Conservation (phyloP, 129 eudicot genomes). For the Silybum marianum region DNA sequence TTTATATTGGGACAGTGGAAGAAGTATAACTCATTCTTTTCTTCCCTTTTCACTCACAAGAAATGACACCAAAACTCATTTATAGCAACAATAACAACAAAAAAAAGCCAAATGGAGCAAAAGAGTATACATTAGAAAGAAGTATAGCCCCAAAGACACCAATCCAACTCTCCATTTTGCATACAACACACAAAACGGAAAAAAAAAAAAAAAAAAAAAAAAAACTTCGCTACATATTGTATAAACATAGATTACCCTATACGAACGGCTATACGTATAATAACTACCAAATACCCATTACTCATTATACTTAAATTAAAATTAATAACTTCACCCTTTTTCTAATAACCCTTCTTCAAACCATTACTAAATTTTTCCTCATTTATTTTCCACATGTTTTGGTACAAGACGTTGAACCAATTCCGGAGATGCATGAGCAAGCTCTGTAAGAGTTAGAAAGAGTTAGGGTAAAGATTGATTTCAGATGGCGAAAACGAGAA, state of each 20-base stretch:
- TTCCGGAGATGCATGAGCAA: constrained; percentile 70
- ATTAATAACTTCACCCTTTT: constrained; percentile 1
- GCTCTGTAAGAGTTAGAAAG: constrained; percentile 49
- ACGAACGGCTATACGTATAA: constrained; percentile 27
- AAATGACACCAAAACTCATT: constrained; percentile 14
- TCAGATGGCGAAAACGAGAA: too few species aligned
- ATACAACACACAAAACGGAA: constrained; percentile 5
- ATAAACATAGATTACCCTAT: constrained; percentile 23
- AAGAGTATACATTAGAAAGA: constrained; percentile 4
- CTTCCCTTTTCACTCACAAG: background rate
- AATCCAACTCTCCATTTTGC: constrained; percentile 12
- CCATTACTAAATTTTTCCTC: constrained; percentile 18
- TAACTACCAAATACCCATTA: constrained; percentile 31
- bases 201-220: too few species aligned
- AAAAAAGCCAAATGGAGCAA: background rate
- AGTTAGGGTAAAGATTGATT: background rate
- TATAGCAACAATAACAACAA: background rate
- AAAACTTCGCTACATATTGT: constrained; percentile 13
- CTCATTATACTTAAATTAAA: background rate
- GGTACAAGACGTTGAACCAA: constrained; percentile 75
- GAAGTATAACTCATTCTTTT: background rate
- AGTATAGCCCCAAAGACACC: constrained; percentile 14
- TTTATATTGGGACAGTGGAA: too few species aligned
- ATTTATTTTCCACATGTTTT: constrained; percentile 47
- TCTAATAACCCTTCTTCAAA: constrained; percentile 5